A percentile compares a stretch with the other conserved stretches of the same genome.
Conservation (phyloP, 2,329 filamentous ascomycete genomes). For the Periconia sp. region DNA sequence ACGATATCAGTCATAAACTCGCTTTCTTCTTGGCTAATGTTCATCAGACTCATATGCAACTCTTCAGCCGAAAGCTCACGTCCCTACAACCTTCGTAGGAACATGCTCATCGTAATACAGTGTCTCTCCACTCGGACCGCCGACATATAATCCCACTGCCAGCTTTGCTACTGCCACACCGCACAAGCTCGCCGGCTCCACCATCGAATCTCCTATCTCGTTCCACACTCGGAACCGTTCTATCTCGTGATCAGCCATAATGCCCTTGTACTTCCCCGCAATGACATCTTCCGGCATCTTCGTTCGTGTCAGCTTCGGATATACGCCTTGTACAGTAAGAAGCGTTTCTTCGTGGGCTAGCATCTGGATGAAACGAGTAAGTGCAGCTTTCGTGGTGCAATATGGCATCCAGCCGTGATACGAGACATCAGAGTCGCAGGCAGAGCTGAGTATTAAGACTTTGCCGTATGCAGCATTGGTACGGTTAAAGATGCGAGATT, state of each 20-base stretch:
- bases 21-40: no score
- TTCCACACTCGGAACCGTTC: conserved; percentile 31
- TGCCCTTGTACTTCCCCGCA: conserved; percentile 22
- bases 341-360: conserved; percentile 32
- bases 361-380: conserved; percentile 30
- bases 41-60: no score
- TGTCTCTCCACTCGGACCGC: conserved; percentile 27
- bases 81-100: conserved; percentile 22
- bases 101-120: conserved; percentile 35
- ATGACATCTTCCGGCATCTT: conserved; percentile 31
- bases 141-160: conserved; percentile 27
- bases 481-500: conserved; percentile 14
- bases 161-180: conserved; percentile 29
- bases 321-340: conserved; percentile 29
- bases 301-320: conserved; percentile 33
- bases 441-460: conserved; percentile 25
- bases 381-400: conserved; percentile 31
- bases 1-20: no score
- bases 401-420: conserved; percentile 34
- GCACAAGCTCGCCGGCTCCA: conserved; percentile 30
- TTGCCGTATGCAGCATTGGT: conserved; percentile 27
- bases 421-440: conserved; percentile 25
- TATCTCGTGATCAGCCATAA: conserved; percentile 37
- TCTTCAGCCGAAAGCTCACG: conserved; percentile 12
- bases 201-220: conserved; percentile 28